Evolutionary conservation across 768 basidiomycete species (phyloP), one percentile per base, ranked within the genome.

Genomic region (Chalciporus sphaerocephalus): DNA sequence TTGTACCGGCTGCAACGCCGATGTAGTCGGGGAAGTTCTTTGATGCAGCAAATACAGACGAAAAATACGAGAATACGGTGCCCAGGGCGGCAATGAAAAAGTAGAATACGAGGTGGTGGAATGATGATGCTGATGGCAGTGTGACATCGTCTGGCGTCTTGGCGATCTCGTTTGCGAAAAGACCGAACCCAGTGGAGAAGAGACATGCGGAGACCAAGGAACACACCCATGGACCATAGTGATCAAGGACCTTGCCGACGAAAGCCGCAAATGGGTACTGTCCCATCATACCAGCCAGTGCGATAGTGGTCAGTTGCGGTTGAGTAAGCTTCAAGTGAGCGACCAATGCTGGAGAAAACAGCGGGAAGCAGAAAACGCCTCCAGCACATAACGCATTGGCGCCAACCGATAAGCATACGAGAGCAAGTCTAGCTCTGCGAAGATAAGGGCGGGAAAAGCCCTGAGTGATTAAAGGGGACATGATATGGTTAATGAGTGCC

Each of bases 351-450:
- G 87, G 82, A 1, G 87, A 80, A 32, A 90, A 67, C 5, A 91
- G 70, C 16, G 89, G 86, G 57, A 91, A 89, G 37, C 77, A 83
- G 68, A 87, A 88, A 48, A 91, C 76, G 24, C 83, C 85, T n/a
- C 87, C 87, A 0, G 85, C 85, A 51, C 74, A 83, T 50, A 56
- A 85, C 83, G 80, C 82, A 62, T 87, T 87, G 13, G 75, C 68
- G 16, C 68, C 77, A 17, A 87, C 78, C 9, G 81, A 81, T 40
- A 71, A 59, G 57, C 80, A 83, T 44, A 64, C 59, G 2, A 74
- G 44, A 12, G 53, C 55, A 4, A 66, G 54, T 18, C 65, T 59
- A 22, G 55, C 42, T 17, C 53, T 47, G 33, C 61, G 64, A 3
- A 63, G 20, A 43, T 42, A 47, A 22, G 51, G 32, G 13, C 37